A percentile compares a stretch with the other conserved stretches of the same genome.
Evolutionary conservation across 192 early-diverging fungal species (phyloP).

Genomic region (Allomyces macrogynus): DNA sequence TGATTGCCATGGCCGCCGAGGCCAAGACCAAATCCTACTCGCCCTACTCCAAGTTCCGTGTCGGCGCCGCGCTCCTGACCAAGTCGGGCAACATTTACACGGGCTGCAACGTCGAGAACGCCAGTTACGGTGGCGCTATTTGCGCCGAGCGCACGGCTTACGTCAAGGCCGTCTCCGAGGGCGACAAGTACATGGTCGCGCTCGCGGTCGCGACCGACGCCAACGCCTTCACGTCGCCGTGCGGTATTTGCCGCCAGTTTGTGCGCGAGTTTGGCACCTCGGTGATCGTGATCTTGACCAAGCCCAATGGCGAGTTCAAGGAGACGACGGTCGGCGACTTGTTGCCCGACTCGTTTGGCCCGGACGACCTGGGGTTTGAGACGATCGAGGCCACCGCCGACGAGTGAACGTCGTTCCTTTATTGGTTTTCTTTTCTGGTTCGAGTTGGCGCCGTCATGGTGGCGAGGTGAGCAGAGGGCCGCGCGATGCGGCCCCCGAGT

Average conservation of each 20-base stretch:
- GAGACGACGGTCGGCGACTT: background rate
- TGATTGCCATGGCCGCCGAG: background rate
- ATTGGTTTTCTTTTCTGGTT: too few relatives aligned
- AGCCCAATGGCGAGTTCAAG: background rate
- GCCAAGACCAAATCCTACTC: background rate
- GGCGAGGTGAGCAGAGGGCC: too few relatives aligned
- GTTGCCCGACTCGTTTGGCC: background rate
- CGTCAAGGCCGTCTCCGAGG: constrained; percentile 34
- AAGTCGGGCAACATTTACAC: background rate
- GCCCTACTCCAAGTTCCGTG: constrained; percentile 1
- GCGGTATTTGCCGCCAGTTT: constrained; percentile 37
- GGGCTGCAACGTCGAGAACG: constrained; percentile 39
- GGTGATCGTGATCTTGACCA: constrained; percentile 4
- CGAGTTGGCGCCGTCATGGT: too few relatives aligned
- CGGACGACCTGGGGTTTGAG: background rate
- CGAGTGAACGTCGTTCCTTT: too few relatives aligned
- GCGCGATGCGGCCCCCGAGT: too few relatives aligned
- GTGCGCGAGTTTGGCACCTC: constrained; percentile 31
- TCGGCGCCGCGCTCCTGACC: background rate
- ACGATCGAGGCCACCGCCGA: too few relatives aligned
- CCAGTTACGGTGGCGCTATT: constrained; percentile 24
- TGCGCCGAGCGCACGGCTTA: constrained; percentile 37
- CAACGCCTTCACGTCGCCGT: constrained; percentile 23
- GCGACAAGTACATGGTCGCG: constrained; percentile 20
- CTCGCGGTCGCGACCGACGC: constrained; percentile 24